These are phyloP conservation scores for Cephaloascus fragrans DNA, from an alignment of 805 yeast species.

Conservation along the genomic window DNA sequence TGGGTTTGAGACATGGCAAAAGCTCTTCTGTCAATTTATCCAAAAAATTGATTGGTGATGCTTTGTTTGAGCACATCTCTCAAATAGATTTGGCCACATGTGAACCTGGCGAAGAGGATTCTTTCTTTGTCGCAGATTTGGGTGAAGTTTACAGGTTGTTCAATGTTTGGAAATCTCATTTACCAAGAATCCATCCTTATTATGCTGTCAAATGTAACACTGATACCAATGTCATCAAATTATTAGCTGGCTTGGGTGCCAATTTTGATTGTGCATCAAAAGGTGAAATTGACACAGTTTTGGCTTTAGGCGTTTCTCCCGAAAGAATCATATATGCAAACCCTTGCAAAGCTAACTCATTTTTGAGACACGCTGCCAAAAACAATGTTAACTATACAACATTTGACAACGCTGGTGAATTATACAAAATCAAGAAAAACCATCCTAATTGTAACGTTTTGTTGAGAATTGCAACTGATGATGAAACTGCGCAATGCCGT, in stretches of 20 bases:
- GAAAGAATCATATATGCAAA: slow-evolving; percentile 78
- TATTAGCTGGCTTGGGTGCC: slow-evolving; percentile 53
- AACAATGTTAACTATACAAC: slow-evolving; percentile 63
- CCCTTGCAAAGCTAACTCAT: slow-evolving; percentile 87
- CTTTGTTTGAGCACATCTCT: slow-evolving; percentile 28
- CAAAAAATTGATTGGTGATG: slow-evolving; percentile 22
- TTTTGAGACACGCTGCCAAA: slow-evolving; percentile 59
- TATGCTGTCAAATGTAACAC: slow-evolving; percentile 96
- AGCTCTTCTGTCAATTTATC: slow-evolving; percentile 7
- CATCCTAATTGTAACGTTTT: slow-evolving; percentile 67
- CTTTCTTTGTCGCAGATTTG: slow-evolving; percentile 83
- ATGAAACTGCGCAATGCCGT: slow-evolving; percentile 76
- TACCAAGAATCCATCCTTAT: slow-evolving; percentile 77
- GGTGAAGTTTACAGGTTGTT: slow-evolving; percentile 58
- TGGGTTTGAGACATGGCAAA: not conserved
- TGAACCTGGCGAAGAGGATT: slow-evolving; percentile 69
- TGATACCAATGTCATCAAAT: slow-evolving; percentile 45
- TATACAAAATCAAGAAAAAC: slow-evolving; percentile 55
- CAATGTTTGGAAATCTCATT: slow-evolving; percentile 47
- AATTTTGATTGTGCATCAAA: slow-evolving; percentile 93
- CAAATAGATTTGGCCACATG: slow-evolving; percentile 47
- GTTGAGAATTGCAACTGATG: slow-evolving; percentile 83
- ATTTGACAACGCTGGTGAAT: slow-evolving; percentile 81
- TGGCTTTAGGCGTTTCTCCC: slow-evolving; percentile 54
- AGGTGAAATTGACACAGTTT: slow-evolving; percentile 63